phyloP scores from a whole-genome alignment of 495 filamentous ascomycete species.

The Xylaria grammica region DNA sequence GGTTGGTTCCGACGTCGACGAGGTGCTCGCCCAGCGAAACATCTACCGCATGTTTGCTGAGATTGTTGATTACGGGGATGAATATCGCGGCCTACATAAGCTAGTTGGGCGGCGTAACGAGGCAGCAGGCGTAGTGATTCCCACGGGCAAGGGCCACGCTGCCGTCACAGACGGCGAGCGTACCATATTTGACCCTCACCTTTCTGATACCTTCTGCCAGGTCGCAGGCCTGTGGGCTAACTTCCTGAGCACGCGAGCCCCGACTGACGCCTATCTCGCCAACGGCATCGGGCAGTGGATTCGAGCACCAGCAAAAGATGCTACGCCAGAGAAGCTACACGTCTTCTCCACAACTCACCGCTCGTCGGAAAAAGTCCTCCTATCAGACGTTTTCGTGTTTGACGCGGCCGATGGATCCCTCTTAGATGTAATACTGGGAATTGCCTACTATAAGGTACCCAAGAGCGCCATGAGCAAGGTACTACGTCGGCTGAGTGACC shows the following conservation, averaged over 20 bases:
- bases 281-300: slow-evolving; percentile 52
- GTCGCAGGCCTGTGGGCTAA: slow-evolving; percentile 57
- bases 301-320: slow-evolving; percentile 39
- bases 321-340: slow-evolving; percentile 43
- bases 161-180: not conserved
- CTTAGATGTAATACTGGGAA: slow-evolving; percentile 1
- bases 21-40: slow-evolving; percentile 27
- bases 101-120: not conserved
- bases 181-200: slow-evolving; percentile 30
- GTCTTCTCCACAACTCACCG: slow-evolving; percentile 45
- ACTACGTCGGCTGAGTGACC: not conserved
- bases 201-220: slow-evolving; percentile 49
- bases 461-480: not conserved
- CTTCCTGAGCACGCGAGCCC: slow-evolving; percentile 47
- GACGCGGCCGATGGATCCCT: slow-evolving; percentile 31
- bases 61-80: slow-evolving; percentile 49
- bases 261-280: slow-evolving; percentile 52
- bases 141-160: not conserved
- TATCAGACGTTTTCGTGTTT: slow-evolving; percentile 59
- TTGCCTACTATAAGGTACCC: not conserved
- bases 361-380: slow-evolving; percentile 28
- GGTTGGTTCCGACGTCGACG: too few relatives aligned
- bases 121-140: not conserved
- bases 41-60: slow-evolving; percentile 36
- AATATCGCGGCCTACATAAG: slow-evolving; percentile 45